phyloP scores from a whole-genome alignment of 176 grass and related monocot genomes.

The Hordeum marinum region DNA sequence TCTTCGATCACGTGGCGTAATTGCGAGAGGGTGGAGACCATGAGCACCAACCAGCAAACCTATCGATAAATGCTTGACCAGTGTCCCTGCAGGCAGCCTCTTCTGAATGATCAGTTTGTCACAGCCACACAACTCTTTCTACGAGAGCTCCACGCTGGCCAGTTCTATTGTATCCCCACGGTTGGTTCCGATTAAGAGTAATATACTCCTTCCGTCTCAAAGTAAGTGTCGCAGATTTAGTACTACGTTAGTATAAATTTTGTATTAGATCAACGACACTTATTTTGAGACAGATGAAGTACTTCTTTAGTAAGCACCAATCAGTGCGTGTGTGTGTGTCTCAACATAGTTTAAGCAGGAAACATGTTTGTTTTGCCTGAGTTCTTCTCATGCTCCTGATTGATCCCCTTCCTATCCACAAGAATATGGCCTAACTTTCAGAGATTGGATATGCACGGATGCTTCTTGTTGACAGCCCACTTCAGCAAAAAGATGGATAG shows the following conservation, averaged over 20 bases:
- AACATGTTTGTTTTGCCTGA: not conserved
- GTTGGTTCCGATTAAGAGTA: not conserved
- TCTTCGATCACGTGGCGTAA: not conserved
- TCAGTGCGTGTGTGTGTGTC: not conserved
- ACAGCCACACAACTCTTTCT: not conserved
- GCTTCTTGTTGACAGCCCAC: not conserved
- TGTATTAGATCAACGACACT: too few relatives aligned
- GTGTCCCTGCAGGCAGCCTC: not conserved
- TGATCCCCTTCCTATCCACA: not conserved
- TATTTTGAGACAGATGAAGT: too few relatives aligned
- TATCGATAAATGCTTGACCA: too few relatives aligned
- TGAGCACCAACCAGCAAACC: too few relatives aligned
- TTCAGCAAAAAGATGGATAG: not conserved
- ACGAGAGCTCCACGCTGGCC: not conserved
- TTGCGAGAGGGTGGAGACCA: too few relatives aligned
- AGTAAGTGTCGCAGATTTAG: too few relatives aligned
- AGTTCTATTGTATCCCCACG: not conserved
- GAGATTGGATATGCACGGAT: not conserved
- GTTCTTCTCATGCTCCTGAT: not conserved
- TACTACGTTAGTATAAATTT: too few relatives aligned
- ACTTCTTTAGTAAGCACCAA: not conserved
- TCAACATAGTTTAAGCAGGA: not conserved
- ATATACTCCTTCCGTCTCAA: too few relatives aligned
- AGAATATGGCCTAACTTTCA: not conserved
- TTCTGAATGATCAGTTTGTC: not conserved